A percentile compares a stretch with the other conserved stretches of the same genome.
phyloP scores from a whole-genome alignment of 495 filamentous ascomycete species.

The Tuber aestivum region DNA sequence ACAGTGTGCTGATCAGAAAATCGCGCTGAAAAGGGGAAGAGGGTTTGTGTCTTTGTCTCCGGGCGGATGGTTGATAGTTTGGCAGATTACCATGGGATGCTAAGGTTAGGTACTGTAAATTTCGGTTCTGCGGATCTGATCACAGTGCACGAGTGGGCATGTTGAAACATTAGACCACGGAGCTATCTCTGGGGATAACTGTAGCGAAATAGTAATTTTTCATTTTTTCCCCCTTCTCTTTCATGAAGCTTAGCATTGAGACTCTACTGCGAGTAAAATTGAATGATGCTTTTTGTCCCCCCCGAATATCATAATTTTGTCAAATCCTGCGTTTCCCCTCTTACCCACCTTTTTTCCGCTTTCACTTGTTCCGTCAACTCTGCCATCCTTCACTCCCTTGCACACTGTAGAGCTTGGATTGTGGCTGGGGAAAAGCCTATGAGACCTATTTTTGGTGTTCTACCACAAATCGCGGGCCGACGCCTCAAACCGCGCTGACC shows the following conservation, averaged over 20 bases:
- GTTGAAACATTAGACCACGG: not conserved
- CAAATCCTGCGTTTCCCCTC: not conserved
- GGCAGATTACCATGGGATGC: not conserved
- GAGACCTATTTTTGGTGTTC: conserved; percentile 23
- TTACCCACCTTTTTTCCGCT: not conserved
- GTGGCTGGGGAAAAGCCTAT: conserved; percentile 18
- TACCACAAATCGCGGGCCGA: not conserved
- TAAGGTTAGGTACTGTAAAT: not conserved
- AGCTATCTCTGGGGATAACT: not conserved
- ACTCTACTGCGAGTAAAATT: not conserved
- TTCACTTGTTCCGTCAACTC: not conserved
- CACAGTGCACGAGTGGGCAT: not conserved
- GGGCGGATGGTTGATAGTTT: not conserved
- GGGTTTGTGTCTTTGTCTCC: not conserved
- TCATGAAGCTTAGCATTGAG: not conserved
- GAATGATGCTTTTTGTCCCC: not conserved
- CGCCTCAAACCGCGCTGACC: not conserved
- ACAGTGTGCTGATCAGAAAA: not conserved
- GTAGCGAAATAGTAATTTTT: not conserved
- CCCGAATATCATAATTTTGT: not conserved
- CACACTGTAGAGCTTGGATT: not conserved
- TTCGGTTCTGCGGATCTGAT: not conserved
- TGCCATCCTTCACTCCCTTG: not conserved
- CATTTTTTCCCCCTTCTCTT: not conserved
- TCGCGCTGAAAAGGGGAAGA: not conserved